phyloP scores from a whole-genome alignment of 202 grass and related monocot species.

The Cymbopogon flexuosus region DNA sequence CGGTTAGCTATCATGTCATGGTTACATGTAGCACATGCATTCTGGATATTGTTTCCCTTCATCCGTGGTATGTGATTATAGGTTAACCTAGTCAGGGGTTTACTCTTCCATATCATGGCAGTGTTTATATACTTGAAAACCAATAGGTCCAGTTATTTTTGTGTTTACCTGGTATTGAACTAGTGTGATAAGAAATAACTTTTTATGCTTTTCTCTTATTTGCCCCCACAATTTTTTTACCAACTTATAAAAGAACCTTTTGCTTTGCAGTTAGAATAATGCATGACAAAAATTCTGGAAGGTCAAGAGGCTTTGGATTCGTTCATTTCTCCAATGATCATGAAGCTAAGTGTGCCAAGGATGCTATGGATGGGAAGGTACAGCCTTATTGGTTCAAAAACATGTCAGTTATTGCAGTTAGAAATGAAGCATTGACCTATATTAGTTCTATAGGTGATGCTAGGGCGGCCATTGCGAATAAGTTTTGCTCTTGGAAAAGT shows the following conservation, averaged over 20 bases:
- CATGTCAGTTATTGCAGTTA: neutral
- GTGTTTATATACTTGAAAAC: slow-evolving; percentile 25
- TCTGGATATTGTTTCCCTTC: slow-evolving; percentile 4
- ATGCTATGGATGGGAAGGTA: slow-evolving; percentile 93
- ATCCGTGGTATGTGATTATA: slow-evolving; percentile 18
- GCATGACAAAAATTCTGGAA: slow-evolving; percentile 87
- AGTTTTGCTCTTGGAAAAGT: slow-evolving; percentile 83
- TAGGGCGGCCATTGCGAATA: slow-evolving; percentile 69
- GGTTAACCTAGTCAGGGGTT: neutral
- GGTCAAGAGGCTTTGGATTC: slow-evolving; percentile 93
- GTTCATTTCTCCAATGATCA: slow-evolving; percentile 65
- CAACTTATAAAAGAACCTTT: slow-evolving; percentile 30
- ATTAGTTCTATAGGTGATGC: slow-evolving; percentile 56
- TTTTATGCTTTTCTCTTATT: slow-evolving; percentile 14
- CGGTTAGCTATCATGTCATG: neutral
- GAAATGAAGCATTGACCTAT: neutral
- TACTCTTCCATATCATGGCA: neutral
- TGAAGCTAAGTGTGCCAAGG: slow-evolving; percentile 71
- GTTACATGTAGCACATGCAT: neutral
- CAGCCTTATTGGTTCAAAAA: neutral
- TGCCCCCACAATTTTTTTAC: neutral
- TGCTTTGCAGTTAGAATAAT: slow-evolving; percentile 68
- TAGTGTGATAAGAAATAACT: slow-evolving; percentile 9
- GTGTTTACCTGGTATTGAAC: slow-evolving; percentile 15
- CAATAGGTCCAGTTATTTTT: neutral